Base-by-base conservation (phyloP, 352 stramenopile genomes). In the Pythium sp. region DNA sequence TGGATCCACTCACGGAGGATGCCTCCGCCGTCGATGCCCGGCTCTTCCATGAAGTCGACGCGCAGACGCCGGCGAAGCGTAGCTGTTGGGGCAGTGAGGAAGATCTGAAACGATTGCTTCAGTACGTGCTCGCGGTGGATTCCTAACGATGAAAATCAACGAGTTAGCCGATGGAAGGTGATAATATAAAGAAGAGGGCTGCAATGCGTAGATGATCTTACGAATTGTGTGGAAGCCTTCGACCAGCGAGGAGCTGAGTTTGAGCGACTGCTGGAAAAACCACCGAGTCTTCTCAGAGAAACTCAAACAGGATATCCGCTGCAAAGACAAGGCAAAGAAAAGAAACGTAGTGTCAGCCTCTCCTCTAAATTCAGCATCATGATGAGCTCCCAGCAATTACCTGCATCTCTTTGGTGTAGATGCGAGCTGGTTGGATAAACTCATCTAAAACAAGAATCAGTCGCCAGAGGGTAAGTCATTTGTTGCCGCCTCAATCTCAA, bases 1-100 rank as follows among this genome's bases (percentile, higher is more conserved):
- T 90, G 74, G 49, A 92, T 68, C 88, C 88, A 95, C 60, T 95
- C 88, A 9, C 88, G 82, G 54, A 92, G 72, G 62, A 95, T 89
- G 2, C 86, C 88, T 32, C 86, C 88, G 24, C 83, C 86, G 36
- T 95, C 88, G 4, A 93, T 67, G 20, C 86, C 85, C n/a, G 73
- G 77, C 67, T 95, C 86, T 36, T 91, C 83, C 62, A 91, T 79
- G 69, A 98, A 97, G 57, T 97, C 80, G 34, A 97, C 84, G 2
- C 87, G 80, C 54, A 97, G 69, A n/a, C 87, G 87, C 9, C 83
- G 82, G 51, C 84, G 84, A 2, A 95, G 65, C 14, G 72, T 80
- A 49, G 73, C 64, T 20, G 74, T 69, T 2, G 84, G 82, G 6
- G 79, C 75, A 5, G 77, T 75, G 62, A 86, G 73, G 53, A 94